phyloP scores from a whole-genome alignment of 352 stramenopile species.

The Phytophthora megakarya region DNA sequence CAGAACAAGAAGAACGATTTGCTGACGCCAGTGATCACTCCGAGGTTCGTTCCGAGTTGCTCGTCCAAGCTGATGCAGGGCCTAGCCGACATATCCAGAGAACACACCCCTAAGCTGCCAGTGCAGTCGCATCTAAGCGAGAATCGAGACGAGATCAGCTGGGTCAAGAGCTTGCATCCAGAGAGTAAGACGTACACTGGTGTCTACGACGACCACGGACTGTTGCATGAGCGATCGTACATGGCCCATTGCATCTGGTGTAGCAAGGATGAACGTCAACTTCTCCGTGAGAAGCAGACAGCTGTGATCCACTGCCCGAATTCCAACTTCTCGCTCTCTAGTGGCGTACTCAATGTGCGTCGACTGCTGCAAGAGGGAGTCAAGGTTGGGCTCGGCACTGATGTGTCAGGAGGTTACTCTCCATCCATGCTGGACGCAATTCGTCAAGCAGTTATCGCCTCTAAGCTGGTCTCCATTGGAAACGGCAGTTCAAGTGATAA shows the following conservation, averaged over 20 bases:
- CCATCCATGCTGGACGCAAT: conserved; percentile 94
- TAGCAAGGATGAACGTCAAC: conserved; percentile 62
- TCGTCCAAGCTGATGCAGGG: conserved; percentile 84
- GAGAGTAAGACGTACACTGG: conserved; percentile 81
- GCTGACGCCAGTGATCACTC: conserved; percentile 92
- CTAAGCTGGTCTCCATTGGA: conserved; percentile 79
- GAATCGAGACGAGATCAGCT: conserved; percentile 89
- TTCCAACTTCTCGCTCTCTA: conserved; percentile 95
- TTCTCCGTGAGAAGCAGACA: conserved; percentile 66
- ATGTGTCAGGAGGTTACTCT: conserved; percentile 94
- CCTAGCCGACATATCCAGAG: conserved; percentile 80
- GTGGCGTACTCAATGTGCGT: conserved; percentile 83
- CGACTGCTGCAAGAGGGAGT: conserved; percentile 71
- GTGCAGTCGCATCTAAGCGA: conserved; percentile 94
- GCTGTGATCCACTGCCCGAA: conserved; percentile 95
- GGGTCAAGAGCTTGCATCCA: conserved; percentile 82
- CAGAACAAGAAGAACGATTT: conserved; percentile 71
- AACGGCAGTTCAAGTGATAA: conserved; percentile 66
- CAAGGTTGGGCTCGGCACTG: conserved; percentile 94
- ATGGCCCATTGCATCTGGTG: conserved; percentile 96
- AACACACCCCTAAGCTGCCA: conserved; percentile 71
- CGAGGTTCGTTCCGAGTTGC: conserved; percentile 92
- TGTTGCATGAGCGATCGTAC: conserved; percentile 90
- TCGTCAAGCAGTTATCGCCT: conserved; percentile 90
- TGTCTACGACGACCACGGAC: conserved; percentile 82